Percentiles rank a stretch among this genome's conserved stretches.
Conservation (phyloP, 495 filamentous ascomycete genomes). For the Penicillium subrubescens region DNA sequence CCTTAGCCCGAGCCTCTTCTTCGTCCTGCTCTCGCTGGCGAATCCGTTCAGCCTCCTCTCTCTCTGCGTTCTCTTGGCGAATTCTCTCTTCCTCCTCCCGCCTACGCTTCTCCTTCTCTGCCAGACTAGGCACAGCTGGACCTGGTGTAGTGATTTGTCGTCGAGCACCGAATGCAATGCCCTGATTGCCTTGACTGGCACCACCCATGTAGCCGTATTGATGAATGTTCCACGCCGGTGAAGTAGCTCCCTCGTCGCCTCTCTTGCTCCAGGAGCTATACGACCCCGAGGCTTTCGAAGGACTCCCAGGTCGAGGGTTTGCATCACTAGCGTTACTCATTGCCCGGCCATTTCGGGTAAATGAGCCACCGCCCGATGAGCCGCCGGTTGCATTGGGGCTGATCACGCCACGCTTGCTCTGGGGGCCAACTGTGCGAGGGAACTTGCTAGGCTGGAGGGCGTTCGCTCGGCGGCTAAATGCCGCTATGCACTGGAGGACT, state of each 20-base stretch:
- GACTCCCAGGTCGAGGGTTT: constrained; percentile 55
- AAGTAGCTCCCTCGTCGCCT: constrained; percentile 74
- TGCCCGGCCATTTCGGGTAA: constrained; percentile 53
- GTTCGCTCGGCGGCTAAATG: constrained; percentile 88
- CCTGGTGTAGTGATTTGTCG: constrained; percentile 87
- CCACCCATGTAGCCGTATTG: constrained; percentile 99
- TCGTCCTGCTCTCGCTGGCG: constrained; percentile 69
- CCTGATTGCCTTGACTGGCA: constrained; percentile 92
- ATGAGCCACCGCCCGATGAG: constrained; percentile 43
- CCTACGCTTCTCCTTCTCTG: constrained; percentile 64
- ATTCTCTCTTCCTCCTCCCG: constrained; percentile 65
- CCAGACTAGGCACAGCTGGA: constrained; percentile 75
- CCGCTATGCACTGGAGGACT: constrained; percentile 88
- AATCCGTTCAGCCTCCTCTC: constrained; percentile 66
- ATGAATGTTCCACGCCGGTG: constrained; percentile 97
- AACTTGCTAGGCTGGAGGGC: constrained; percentile 73
- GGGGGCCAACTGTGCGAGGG: constrained; percentile 67
- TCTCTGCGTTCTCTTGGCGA: constrained; percentile 46
- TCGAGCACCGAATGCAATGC: constrained; percentile 86
- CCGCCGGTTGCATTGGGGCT: constrained; percentile 77
- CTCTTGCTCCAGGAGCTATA: constrained; percentile 92
- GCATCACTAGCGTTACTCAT: constrained; percentile 69
- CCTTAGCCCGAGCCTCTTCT: constrained; percentile 60
- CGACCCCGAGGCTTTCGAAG: constrained; percentile 58
- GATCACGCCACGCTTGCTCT: constrained; percentile 57